Base-by-base conservation (phyloP, 805 yeast species). In the Candida tallmaniae region DNA sequence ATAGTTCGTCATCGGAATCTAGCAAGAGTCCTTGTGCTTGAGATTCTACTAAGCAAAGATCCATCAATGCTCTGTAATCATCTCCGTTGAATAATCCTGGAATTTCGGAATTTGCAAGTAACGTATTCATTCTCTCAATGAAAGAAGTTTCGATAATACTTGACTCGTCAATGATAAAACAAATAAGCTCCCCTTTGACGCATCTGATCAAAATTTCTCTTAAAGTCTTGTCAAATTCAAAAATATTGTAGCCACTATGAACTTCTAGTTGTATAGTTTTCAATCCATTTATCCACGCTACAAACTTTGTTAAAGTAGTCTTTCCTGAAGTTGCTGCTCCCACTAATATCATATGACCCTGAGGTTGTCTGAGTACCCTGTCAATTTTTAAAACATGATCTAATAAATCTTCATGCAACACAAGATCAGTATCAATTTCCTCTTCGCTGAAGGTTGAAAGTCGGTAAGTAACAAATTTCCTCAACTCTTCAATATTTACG, bases 41-140 rank as follows among this genome's bases (percentile, higher is more conserved):
- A 0, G 84, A 69, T 31, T 73, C 78, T 10, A 76, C 78, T 8
- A 67, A 56, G 38, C 94, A 78, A 2, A 71, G 45, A 2, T 55
- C 56, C 63, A 83, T 61, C 36, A 89, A 58, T 2, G 64, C 39
- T 0, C 59, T 60, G 32, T 64, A 70, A 6, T 84, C 89, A 7
- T 85, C 94, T 0, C 79, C 88, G 36, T 76, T 83, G 54, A 86
- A 90, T 10, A 90, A 60, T 4, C 95, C 96, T 1, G 96, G 96
- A 24, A 88, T 71, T 49, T 90, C 97, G 0, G 95, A 84, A 56
- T 90, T 90, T 0, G 97, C 96, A 24, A 90, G 67, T n/a, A 90
- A 61, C 0, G 95, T 85, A 48, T 90, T 90, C 93, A 90, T 87
- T 41, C 95, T 65, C 55, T 90, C 97, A 20, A 90, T 58, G 50